Evolutionary conservation across 441 rosid species (phyloP).

Genomic region (Aquilaria agallochum): DNA sequence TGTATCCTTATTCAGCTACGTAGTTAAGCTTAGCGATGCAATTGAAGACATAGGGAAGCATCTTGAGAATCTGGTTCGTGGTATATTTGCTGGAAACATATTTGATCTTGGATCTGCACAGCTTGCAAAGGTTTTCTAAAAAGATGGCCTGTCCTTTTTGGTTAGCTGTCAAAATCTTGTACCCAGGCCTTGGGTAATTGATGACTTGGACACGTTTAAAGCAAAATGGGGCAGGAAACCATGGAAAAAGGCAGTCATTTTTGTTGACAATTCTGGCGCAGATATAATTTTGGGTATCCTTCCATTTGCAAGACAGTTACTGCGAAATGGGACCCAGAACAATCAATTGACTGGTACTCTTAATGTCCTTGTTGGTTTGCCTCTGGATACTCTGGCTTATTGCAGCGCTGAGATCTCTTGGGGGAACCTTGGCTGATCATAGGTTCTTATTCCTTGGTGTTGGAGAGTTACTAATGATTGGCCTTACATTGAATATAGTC

Average conservation of each 20-base stretch:
- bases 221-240: constrained; percentile 71
- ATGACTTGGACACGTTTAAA: constrained; percentile 83
- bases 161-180: constrained; percentile 86
- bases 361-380: too few relatives aligned
- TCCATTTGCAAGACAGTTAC: constrained; percentile 91
- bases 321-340: constrained; percentile 73
- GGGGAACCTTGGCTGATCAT: too few relatives aligned
- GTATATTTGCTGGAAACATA: constrained; percentile 94
- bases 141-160: constrained; percentile 89
- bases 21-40: constrained; percentile 68
- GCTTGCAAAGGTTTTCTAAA: constrained; percentile 94
- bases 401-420: too few relatives aligned
- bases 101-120: constrained; percentile 96
- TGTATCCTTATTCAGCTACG: constrained; percentile 68
- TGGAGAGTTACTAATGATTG: too few relatives aligned
- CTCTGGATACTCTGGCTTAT: too few relatives aligned
- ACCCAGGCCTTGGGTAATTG: constrained; percentile 94
- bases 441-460: too few relatives aligned
- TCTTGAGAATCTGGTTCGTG: constrained; percentile 80
- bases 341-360: too few relatives aligned
- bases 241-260: constrained; percentile 95
- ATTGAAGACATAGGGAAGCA: constrained; percentile 67
- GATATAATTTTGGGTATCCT: constrained; percentile 91
- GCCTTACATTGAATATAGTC: too few relatives aligned
- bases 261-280: constrained; percentile 98